phyloP scores from a whole-genome alignment of 768 basidiomycete species.

The Cantharellus cinnabarinus region DNA sequence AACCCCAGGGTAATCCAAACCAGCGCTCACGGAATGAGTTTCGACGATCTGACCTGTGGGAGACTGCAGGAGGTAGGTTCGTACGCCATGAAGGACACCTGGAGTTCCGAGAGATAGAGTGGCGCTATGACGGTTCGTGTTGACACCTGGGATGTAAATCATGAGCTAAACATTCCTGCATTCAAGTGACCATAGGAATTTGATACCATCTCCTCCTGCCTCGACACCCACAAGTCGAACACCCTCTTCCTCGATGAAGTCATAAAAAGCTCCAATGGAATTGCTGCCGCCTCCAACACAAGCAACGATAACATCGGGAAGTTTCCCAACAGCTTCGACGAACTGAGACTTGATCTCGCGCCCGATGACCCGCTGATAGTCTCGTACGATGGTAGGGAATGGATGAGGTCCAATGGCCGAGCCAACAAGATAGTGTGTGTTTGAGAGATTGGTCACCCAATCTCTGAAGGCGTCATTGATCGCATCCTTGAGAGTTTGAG shows the following conservation, averaged over 20 bases:
- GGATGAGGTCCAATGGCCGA: slow-evolving; percentile 96
- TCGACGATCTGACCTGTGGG: slow-evolving; percentile 82
- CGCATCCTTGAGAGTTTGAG: slow-evolving; percentile 90
- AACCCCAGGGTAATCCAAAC: slow-evolving; percentile 90
- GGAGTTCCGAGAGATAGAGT: slow-evolving; percentile 80
- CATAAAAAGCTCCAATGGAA: slow-evolving; percentile 93
- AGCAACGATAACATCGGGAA: slow-evolving; percentile 86
- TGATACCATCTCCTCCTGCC: slow-evolving; percentile 83
- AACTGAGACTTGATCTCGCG: slow-evolving; percentile 86
- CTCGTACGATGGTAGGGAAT: slow-evolving; percentile 96
- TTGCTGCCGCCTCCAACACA: slow-evolving; percentile 98
- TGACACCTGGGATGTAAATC: slow-evolving; percentile 30
- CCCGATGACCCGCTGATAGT: slow-evolving; percentile 92
- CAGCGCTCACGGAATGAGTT: slow-evolving; percentile 93
- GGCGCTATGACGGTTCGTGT: slow-evolving; percentile 78
- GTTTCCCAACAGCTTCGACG: slow-evolving; percentile 47
- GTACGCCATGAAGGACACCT: slow-evolving; percentile 88
- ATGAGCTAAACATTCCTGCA: neutral
- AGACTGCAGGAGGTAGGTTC: slow-evolving; percentile 87
- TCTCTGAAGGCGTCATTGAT: slow-evolving; percentile 97
- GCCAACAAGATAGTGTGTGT: slow-evolving; percentile 91
- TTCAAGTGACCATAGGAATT: neutral
- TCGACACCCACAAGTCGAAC: slow-evolving; percentile 88
- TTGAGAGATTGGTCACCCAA: slow-evolving; percentile 92
- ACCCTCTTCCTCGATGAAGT: slow-evolving; percentile 75